Evolutionary conservation across 2,329 filamentous ascomycete species (phyloP), one percentile per base, ranked within the genome.

Genomic region (Cucurbitaria berberidis): DNA sequence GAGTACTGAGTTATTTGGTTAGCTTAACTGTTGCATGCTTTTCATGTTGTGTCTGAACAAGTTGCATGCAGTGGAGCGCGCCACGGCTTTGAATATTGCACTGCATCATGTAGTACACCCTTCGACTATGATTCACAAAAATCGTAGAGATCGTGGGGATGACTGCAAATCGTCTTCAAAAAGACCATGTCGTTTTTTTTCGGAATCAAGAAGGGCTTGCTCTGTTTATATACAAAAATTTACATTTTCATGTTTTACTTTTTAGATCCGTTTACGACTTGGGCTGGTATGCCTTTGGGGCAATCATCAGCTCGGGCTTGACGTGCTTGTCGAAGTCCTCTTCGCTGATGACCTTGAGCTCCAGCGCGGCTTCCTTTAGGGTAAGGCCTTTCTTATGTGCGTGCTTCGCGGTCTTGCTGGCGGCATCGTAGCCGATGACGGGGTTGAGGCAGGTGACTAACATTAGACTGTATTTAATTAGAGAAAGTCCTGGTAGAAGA

Each of bases 351-450:
- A 92, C 93, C 66, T 96, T 85, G 63, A 99, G 85, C 82, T 98
- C 91, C 83, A 98, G 87, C 18, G 95, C 93, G 70, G 89, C 93
- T 80, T 96, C 81, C 84, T 97, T 97, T 53, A 99, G 85, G 21
- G 92, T 97, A 45, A 93, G 80, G 29, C 92, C 92, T 86, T 98
- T 98, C 86, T 97, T 97, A 82, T 99, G 95, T 15, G 95, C 95
- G 74, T 99, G 96, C 88, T 73, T 73, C 1, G 70, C 70, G 8
- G 66, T 68, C 59, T 73, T 73, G 52, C 63, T 68, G 22, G 70
- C 70, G 22, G 64, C 63, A 44, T 73, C 70, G 52, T 73, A 73
- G 30, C 68, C 67, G 56, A 62, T 58, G 44, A 63, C 56, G 48
- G 57, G 59, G 55, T 69, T 68, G 22, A 66, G 62, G 83, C 93